Evolutionary conservation across 495 filamentous ascomycete genomes (phyloP).

Genomic region (Hyaloscypha bicolor): DNA sequence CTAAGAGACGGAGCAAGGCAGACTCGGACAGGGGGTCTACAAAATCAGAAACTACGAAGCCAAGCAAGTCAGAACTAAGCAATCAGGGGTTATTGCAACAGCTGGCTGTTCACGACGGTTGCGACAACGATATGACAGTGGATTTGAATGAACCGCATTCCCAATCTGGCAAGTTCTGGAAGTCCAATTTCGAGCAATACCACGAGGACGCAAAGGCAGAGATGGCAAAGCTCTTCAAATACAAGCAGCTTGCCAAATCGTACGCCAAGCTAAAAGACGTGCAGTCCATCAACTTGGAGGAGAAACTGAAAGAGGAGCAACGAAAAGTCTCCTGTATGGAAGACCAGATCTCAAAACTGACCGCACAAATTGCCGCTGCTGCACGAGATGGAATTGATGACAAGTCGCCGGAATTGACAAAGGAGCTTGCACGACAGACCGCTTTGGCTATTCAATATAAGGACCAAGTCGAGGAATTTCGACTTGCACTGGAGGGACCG

Average conservation of each 20-base stretch:
- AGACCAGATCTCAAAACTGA: constrained; percentile 63
- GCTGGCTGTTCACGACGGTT: constrained; percentile 18
- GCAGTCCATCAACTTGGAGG: constrained; percentile 70
- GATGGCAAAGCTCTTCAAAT: constrained; percentile 76
- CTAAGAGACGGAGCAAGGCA: not conserved
- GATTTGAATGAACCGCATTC: constrained; percentile 83
- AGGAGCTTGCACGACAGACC: constrained; percentile 67
- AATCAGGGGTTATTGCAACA: constrained; percentile 22
- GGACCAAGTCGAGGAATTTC: constrained; percentile 64
- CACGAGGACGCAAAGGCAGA: constrained; percentile 76
- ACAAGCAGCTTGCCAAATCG: constrained; percentile 81
- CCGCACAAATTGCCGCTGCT: constrained; percentile 50
- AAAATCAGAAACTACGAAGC: constrained; percentile 10
- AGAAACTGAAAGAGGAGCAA: constrained; percentile 57
- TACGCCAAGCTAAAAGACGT: constrained; percentile 90
- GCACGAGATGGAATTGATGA: constrained; percentile 44
- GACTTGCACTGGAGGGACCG: constrained; percentile 52
- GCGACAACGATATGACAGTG: constrained; percentile 64
- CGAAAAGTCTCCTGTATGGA: constrained; percentile 40
- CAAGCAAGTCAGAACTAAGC: constrained; percentile 29
- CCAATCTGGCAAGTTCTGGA: constrained; percentile 91
- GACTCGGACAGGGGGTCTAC: constrained; percentile 5
- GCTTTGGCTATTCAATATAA: constrained; percentile 69
- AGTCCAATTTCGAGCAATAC: constrained; percentile 82
- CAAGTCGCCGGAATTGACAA: constrained; percentile 44